A percentile compares a stretch with the other conserved stretches of the same genome.
Conservation (phyloP, 345 rosid genomes). For the Heritiera fomes region DNA sequence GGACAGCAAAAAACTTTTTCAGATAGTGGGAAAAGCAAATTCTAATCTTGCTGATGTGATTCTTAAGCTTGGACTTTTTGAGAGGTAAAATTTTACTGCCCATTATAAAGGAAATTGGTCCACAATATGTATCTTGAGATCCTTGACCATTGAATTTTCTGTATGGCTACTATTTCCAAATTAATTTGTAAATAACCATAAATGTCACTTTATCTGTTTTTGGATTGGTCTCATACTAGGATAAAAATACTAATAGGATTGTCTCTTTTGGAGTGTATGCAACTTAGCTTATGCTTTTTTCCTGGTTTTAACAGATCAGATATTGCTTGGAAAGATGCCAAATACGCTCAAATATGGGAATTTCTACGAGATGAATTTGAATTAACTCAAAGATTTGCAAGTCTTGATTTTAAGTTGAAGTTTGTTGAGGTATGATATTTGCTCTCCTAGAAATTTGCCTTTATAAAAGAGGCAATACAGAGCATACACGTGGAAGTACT, state of each 20-base stretch:
- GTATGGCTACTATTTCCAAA: not conserved
- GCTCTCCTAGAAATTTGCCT: not conserved
- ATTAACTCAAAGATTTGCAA: conserved; percentile 22
- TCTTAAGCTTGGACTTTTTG: conserved; percentile 95
- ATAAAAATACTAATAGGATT: not conserved
- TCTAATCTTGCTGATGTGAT: conserved; percentile 94
- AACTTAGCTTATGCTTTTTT: not conserved
- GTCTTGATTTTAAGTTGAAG: conserved; percentile 21
- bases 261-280: not conserved
- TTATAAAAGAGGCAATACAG: conserved; percentile 43
- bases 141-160: not conserved
- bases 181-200: not conserved
- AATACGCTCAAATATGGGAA: conserved; percentile 40
- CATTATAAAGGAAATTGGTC: not conserved
- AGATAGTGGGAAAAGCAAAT: conserved; percentile 93
- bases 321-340: conserved; percentile 98
- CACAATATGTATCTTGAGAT: not conserved
- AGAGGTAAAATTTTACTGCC: conserved; percentile 57
- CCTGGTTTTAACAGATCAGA: conserved; percentile 64
- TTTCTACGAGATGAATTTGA: conserved; percentile 22
- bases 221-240: not conserved
- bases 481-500: not conserved
- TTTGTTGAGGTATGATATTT: conserved; percentile 8
- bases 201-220: not conserved
- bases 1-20: conserved; percentile 94